Base-by-base conservation (phyloP, 495 filamentous ascomycete genomes). In the Penicillium arizonense region DNA sequence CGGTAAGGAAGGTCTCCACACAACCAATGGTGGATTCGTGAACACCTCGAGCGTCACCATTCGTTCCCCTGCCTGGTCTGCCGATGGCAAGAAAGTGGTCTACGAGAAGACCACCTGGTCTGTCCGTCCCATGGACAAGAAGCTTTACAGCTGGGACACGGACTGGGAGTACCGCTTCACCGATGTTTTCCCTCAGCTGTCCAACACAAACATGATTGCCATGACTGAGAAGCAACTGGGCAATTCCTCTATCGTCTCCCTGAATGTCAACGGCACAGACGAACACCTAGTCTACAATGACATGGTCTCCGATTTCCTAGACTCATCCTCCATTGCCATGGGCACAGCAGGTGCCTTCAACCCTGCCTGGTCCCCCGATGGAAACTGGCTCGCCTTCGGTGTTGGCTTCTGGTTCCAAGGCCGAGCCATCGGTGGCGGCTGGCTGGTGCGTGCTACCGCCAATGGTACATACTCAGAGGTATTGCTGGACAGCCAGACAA, bases 141-240 rank as follows among this genome's bases (percentile, higher is more conserved):
- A 61, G 41, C 59, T 71, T 6, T 71, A 60, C 35, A 62, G 57
- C 54, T 71, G 57, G 57, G 61, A 71, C 34, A 12, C 16, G 2
- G 61, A 67, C 18, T 71, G 68, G 68, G 68, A 68, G 3, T 71
- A 71, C 44, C 65, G 63, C 8, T 71, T 69, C 56, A 71, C 56
- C 8, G 65, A 71, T 41, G 65, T 71, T 4, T 69, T 69, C 54
- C 68, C 68, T 4, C 64, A 64, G 23, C 49, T 59, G 16, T 58
- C 53, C 9, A 40, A 47, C 7, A 40, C 62, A 13, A 56, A 61
- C 32, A 47, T 44, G 9, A 40, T 69, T 2, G 65, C 61, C 45
- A 59, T 67, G 10, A 68, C 68, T 0, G 46, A 65, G 36, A 68
- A 64, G 42, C 61, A 65, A 24, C 58, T 65, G 13, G 68, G 65